Conservation (phyloP, 306 rosid species). For the Quercus parvula region DNA sequence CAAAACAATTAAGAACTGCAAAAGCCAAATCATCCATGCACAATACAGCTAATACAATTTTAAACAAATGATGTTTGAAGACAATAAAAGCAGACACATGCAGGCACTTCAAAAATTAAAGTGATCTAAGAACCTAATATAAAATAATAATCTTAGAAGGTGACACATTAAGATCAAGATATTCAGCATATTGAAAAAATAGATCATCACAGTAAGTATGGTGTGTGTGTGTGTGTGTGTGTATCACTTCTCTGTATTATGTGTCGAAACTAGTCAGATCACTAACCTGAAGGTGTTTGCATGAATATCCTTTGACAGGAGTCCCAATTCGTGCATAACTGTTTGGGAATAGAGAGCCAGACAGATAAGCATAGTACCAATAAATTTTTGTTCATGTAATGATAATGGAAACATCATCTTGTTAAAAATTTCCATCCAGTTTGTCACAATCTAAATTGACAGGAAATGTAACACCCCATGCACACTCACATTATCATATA, state of each 20-base stretch:
- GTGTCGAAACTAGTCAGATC: constrained; percentile 20
- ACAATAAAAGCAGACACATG: background rate
- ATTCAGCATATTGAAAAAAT: too few species aligned
- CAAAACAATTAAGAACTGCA: background rate
- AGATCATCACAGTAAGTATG: too few species aligned
- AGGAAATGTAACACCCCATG: background rate
- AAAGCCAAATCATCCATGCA: background rate
- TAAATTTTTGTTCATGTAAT: background rate
- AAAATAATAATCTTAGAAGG: too few species aligned
- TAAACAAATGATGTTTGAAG: background rate
- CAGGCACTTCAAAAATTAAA: too few species aligned
- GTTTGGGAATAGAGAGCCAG: constrained; percentile 29
- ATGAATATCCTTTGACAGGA: constrained; percentile 86
- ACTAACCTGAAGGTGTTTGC: constrained; percentile 88
- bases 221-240: too few species aligned
- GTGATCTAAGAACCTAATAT: too few species aligned
- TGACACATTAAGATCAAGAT: background rate
- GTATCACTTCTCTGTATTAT: background rate
- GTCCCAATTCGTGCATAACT: constrained; percentile 69
- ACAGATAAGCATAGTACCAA: constrained; percentile 12
- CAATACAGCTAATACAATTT: background rate
- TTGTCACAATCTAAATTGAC: background rate
- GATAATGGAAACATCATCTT: background rate
- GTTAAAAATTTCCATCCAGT: background rate
- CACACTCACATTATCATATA: background rate